Conservation (phyloP, 495 filamentous ascomycete genomes). For the Platismatia glauca region DNA sequence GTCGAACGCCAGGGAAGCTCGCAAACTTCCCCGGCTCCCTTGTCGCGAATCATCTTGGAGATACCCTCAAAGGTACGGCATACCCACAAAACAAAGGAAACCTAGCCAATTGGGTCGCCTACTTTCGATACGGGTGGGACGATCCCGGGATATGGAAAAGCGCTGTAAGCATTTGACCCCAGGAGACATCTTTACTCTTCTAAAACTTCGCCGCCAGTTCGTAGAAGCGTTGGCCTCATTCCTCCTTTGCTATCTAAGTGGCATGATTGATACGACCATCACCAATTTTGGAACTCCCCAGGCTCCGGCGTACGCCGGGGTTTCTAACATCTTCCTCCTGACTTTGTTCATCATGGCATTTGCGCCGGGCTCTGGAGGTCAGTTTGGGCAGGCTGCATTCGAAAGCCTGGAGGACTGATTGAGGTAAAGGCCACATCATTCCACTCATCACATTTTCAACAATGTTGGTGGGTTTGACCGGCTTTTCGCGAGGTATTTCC, state of each 20-base stretch:
- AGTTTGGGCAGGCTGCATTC: background rate
- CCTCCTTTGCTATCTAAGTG: slow-evolving; percentile 12
- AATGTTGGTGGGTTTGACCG: slow-evolving; percentile 41
- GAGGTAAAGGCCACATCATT: slow-evolving; percentile 33
- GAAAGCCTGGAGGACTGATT: background rate
- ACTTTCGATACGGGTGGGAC: slow-evolving; percentile 12
- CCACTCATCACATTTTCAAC: slow-evolving; percentile 45
- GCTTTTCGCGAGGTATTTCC: slow-evolving; percentile 33
- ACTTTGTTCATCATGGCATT: slow-evolving; percentile 44
- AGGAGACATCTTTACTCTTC: background rate
- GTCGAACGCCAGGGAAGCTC: background rate
- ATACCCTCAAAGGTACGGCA: background rate
- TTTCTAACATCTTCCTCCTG: slow-evolving; percentile 39
- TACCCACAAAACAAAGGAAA: slow-evolving; percentile 2
- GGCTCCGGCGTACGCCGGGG: slow-evolving; percentile 31
- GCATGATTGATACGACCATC: slow-evolving; percentile 16
- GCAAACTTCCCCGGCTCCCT: slow-evolving; percentile 12
- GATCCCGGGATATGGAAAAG: slow-evolving; percentile 14
- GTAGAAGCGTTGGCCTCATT: slow-evolving; percentile 11
- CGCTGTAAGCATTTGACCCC: slow-evolving; percentile 1
- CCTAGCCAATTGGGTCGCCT: slow-evolving; percentile 5
- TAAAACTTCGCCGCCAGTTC: slow-evolving; percentile 5
- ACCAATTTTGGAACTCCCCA: slow-evolving; percentile 25
- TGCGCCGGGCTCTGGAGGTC: slow-evolving; percentile 40
- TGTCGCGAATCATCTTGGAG: slow-evolving; percentile 6